Evolutionary conservation across 331 rosid genomes (phyloP).

Genomic region (Malus hybrid): DNA sequence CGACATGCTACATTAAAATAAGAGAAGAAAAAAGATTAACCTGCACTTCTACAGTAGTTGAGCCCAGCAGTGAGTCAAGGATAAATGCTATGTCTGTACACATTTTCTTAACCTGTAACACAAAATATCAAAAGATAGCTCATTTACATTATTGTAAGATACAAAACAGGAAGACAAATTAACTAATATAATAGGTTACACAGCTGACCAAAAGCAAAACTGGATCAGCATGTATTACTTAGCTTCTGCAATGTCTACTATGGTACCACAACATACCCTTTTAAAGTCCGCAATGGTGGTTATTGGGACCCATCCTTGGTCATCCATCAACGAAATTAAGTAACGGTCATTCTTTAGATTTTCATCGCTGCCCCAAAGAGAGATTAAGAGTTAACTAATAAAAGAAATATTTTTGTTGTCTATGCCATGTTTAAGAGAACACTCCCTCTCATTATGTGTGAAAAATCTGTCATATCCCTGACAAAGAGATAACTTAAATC

Average conservation of each 20-base stretch:
- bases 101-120: constrained; percentile 68
- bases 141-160: neutral
- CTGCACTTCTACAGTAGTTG: constrained; percentile 74
- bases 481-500: neutral
- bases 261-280: constrained; percentile 51
- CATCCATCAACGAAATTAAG: constrained; percentile 84
- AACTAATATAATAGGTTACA: neutral
- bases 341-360: constrained; percentile 73
- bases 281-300: constrained; percentile 68
- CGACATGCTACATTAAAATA: constrained; percentile 3
- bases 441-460: neutral
- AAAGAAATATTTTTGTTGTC: neutral
- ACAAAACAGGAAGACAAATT: neutral
- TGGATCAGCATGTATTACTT: neutral
- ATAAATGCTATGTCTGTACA: constrained; percentile 64
- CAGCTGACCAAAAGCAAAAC: neutral
- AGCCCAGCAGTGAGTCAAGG: constrained; percentile 71
- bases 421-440: neutral
- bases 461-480: neutral
- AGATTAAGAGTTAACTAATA: constrained; percentile 21
- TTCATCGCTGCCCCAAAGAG: constrained; percentile 76
- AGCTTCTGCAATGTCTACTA: neutral
- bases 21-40: constrained; percentile 29
- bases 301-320: constrained; percentile 90
- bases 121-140: neutral